Percentiles rank a stretch among this genome's conserved stretches.
Evolutionary conservation across 2,329 filamentous ascomycete genomes (phyloP).

Genomic region (Pseudogymnoascus sp.): DNA sequence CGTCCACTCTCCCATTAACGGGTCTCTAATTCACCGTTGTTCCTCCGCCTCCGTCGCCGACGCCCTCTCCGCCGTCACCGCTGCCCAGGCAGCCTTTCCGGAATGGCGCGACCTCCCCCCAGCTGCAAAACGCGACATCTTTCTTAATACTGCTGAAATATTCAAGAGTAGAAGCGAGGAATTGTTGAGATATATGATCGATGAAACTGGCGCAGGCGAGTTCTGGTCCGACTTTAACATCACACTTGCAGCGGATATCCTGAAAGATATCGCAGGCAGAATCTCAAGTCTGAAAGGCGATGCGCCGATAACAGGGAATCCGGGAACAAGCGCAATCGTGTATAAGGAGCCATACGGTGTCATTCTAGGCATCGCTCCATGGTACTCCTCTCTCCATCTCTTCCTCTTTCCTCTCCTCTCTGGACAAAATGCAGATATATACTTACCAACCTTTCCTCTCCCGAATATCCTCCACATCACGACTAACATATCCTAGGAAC

Average conservation of each 20-base stretch:
- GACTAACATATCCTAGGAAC: constrained; percentile 31
- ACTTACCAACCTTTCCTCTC: neutral
- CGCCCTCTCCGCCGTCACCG: constrained; percentile 46
- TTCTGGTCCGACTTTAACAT: constrained; percentile 34
- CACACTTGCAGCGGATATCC: constrained; percentile 31
- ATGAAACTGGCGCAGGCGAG: constrained; percentile 43
- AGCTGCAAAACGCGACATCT: constrained; percentile 57
- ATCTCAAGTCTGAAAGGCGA: constrained; percentile 33
- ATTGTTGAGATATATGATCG: constrained; percentile 50
- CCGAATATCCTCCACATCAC: neutral
- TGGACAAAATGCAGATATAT: neutral
- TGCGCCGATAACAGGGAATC: constrained; percentile 34
- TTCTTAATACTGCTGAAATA: constrained; percentile 62
- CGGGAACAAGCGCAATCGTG: constrained; percentile 55
- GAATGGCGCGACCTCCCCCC: constrained; percentile 61
- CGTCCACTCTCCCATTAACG: constrained; percentile 48
- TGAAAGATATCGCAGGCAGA: constrained; percentile 40
- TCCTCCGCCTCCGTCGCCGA: constrained; percentile 50
- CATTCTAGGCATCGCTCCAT: constrained; percentile 73
- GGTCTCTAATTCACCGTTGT: constrained; percentile 47
- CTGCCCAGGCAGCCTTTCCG: constrained; percentile 60
- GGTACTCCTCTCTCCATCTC: constrained; percentile 36
- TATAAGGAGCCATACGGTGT: constrained; percentile 74
- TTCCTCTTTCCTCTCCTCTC: neutral
- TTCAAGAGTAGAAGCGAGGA: constrained; percentile 56